These are phyloP conservation scores for Lupinus albus DNA, from an alignment of 306 rosid species.

Conservation along the genomic window DNA sequence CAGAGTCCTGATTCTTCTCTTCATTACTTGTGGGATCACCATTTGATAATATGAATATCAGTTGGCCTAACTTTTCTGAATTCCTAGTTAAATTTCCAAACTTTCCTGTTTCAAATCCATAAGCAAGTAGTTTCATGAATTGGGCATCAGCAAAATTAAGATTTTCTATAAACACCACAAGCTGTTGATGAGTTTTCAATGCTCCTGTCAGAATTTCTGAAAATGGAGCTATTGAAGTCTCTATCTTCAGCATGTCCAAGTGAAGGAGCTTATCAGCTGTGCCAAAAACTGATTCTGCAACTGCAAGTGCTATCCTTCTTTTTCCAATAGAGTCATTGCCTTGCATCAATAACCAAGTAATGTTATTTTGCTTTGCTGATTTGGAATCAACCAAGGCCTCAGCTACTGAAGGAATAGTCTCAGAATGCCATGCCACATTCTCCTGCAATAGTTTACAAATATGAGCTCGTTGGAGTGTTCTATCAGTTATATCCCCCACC, in stretches of 20 bases:
- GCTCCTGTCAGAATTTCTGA: constrained; percentile 51
- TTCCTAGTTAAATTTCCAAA: constrained; percentile 49
- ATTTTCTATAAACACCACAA: constrained; percentile 67
- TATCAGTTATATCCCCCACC: constrained; percentile 51
- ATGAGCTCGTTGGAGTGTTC: constrained; percentile 52
- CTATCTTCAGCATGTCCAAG: constrained; percentile 57
- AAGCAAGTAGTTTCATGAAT: constrained; percentile 61
- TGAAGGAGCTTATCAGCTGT: constrained; percentile 58
- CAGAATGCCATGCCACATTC: constrained; percentile 87
- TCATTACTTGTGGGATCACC: constrained; percentile 46
- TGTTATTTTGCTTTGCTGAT: constrained; percentile 46
- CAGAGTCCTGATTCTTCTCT: constrained; percentile 38
- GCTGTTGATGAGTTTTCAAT: constrained; percentile 56
- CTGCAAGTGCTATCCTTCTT: constrained; percentile 63
- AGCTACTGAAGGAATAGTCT: constrained; percentile 68
- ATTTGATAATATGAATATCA: constrained; percentile 63
- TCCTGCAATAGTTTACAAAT: constrained; percentile 69
- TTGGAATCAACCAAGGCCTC: constrained; percentile 59
- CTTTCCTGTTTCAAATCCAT: constrained; percentile 59
- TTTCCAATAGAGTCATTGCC: constrained; percentile 77
- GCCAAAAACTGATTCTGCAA: constrained; percentile 78
- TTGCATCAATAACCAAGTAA: constrained; percentile 61
- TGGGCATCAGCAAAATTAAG: constrained; percentile 62
- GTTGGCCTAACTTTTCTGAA: constrained; percentile 40
- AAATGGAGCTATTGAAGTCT: constrained; percentile 35